phyloP scores from a whole-genome alignment of 2,329 filamentous ascomycete genomes.

The Aspergillus intermedius region DNA sequence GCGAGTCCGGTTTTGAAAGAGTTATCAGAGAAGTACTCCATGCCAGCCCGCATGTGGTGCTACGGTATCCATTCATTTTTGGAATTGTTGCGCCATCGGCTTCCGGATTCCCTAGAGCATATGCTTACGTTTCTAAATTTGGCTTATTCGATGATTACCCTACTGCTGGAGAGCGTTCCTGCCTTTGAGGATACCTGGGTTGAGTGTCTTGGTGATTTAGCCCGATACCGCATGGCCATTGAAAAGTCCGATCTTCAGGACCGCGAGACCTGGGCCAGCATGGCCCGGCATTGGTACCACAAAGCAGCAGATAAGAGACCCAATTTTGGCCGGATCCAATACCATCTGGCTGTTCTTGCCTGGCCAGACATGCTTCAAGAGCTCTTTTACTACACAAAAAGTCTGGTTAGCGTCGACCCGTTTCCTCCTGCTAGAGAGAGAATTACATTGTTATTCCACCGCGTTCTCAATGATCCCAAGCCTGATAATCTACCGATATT shows the following conservation, averaged over 20 bases:
- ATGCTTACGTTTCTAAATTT: conserved; percentile 89
- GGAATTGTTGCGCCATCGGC: conserved; percentile 64
- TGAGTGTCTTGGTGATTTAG: conserved; percentile 82
- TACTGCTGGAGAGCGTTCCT: conserved; percentile 78
- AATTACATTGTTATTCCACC: conserved; percentile 50
- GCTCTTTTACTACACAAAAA: conserved; percentile 54
- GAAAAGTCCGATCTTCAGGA: conserved; percentile 73
- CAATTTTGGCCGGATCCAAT: conserved; percentile 70
- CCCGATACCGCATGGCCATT: conserved; percentile 82
- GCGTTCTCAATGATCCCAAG: conserved; percentile 38
- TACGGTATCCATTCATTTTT: conserved; percentile 84
- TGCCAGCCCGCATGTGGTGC: conserved; percentile 91
- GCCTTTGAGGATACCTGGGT: conserved; percentile 86
- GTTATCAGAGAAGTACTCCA: conserved; percentile 74
- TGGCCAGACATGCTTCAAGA: conserved; percentile 53
- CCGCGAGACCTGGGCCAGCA: conserved; percentile 72
- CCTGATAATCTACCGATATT: conserved; percentile 27
- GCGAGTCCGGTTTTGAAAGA: conserved; percentile 61
- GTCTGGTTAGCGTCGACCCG: conserved; percentile 49
- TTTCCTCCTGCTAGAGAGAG: conserved; percentile 54
- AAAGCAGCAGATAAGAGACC: conserved; percentile 73
- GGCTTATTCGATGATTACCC: conserved; percentile 81
- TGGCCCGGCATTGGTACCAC: conserved; percentile 76
- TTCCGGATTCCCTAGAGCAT: conserved; percentile 73
- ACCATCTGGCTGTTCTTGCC: conserved; percentile 69